phyloP scores from a whole-genome alignment of 306 rosid species.

The Trifolium subterraneum region DNA sequence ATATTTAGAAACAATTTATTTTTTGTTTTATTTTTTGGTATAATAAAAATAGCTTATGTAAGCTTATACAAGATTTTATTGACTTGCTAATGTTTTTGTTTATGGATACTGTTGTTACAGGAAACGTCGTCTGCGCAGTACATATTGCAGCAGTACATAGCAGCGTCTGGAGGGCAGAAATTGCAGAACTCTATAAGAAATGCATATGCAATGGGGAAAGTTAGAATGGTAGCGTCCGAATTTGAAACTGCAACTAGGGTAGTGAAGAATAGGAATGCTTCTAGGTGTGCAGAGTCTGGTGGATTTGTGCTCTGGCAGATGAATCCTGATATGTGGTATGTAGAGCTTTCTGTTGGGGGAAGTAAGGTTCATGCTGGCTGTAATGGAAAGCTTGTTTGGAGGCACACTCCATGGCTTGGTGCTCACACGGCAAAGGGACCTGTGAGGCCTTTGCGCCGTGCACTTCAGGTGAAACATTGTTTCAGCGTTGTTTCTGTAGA shows the following conservation, averaged over 20 bases:
- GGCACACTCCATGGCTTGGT: constrained; percentile 99
- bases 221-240: constrained; percentile 95
- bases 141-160: constrained; percentile 95
- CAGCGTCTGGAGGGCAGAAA: constrained; percentile 94
- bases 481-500: background rate
- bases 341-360: constrained; percentile 95
- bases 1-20: no score
- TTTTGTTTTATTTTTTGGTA: no score
- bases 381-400: constrained; percentile 96
- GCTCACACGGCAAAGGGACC: constrained; percentile 98
- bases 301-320: constrained; percentile 99
- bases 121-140: constrained; percentile 99
- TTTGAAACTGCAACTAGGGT: constrained; percentile 91
- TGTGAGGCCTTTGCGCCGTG: constrained; percentile 94
- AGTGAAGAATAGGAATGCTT: constrained; percentile 68
- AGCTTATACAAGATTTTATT: background rate
- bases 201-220: constrained; percentile 98
- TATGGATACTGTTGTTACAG: constrained; percentile 50
- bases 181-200: constrained; percentile 79
- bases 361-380: constrained; percentile 98
- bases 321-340: constrained; percentile 99
- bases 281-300: constrained; percentile 88
- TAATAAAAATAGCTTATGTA: no score
- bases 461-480: constrained; percentile 74
- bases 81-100: constrained; percentile 19